A percentile compares a stretch with the other conserved stretches of the same genome.
phyloP scores from a whole-genome alignment of 139 green algal species.

The Chlamydomonas sp. region DNA sequence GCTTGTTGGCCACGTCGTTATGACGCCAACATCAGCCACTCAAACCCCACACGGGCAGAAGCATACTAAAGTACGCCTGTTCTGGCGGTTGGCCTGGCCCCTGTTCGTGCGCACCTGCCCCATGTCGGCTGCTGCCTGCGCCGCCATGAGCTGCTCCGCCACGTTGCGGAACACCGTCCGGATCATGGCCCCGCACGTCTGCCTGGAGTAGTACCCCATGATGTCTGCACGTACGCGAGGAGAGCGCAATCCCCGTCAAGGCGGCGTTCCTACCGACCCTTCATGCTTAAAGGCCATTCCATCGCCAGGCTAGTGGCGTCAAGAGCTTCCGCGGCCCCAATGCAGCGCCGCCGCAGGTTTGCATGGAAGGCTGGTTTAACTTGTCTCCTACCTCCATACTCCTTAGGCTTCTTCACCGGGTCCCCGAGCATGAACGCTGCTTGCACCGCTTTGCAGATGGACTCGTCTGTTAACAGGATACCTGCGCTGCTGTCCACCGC shows the following conservation, averaged over 20 bases:
- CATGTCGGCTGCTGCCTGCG: slow-evolving; percentile 9
- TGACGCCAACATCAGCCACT: background rate
- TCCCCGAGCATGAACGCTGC: slow-evolving; percentile 73
- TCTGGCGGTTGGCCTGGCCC: background rate
- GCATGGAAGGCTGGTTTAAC: too few species aligned
- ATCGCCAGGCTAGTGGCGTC: too few species aligned
- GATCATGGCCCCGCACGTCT: slow-evolving; percentile 51
- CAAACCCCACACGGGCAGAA: too few species aligned
- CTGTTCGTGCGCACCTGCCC: background rate
- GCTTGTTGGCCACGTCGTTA: background rate
- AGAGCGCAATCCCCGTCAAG: background rate
- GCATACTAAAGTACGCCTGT: too few species aligned
- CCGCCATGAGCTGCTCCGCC: slow-evolving; percentile 21
- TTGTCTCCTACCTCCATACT: slow-evolving; percentile 35
- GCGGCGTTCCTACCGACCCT: background rate
- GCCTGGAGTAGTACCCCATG: slow-evolving; percentile 55
- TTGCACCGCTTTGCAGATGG: slow-evolving; percentile 58
- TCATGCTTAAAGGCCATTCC: too few species aligned
- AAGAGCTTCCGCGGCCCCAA: too few species aligned
- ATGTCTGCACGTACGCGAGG: slow-evolving; percentile 33
- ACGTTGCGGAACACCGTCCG: slow-evolving; percentile 43
- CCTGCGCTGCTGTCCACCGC: slow-evolving; percentile 63
- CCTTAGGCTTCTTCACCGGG: slow-evolving; percentile 59
- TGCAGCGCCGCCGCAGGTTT: too few species aligned
- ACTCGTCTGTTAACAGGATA: slow-evolving; percentile 61